These are phyloP conservation scores for Escallonia herrerae DNA, from an alignment of 129 eudicot species.

Conservation along the genomic window DNA sequence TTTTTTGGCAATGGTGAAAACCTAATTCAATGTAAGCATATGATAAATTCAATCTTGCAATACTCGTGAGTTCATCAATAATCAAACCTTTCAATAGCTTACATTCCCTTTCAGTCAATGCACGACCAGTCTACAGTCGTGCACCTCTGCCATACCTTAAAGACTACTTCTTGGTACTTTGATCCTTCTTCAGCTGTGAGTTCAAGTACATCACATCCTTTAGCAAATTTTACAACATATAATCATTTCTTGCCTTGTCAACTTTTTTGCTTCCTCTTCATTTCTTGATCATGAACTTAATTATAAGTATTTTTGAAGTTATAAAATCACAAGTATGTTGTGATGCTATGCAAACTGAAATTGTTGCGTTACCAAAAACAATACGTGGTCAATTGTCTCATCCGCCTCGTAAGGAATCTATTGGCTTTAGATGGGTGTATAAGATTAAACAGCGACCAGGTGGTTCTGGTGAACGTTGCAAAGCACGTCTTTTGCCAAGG, in stretches of 20 bases:
- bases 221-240: no score
- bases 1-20: neutral
- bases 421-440: conserved; percentile 6
- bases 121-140: no score
- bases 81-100: neutral
- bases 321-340: neutral
- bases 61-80: neutral
- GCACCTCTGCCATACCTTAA: no score
- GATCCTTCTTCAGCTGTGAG: no score
- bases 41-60: no score
- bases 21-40: neutral
- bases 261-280: neutral
- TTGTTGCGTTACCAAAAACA: neutral
- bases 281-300: neutral
- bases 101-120: no score
- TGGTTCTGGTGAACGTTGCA: neutral
- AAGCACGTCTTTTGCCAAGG: no score
- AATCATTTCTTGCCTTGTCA: neutral
- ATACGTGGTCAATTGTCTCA: neutral
- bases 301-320: neutral
- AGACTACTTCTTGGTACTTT: no score
- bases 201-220: no score
- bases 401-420: conserved; percentile 1
- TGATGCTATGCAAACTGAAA: neutral
- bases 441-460: neutral